Base-by-base conservation (phyloP, 257 asterid species). In the Knoxia roxburghii region DNA sequence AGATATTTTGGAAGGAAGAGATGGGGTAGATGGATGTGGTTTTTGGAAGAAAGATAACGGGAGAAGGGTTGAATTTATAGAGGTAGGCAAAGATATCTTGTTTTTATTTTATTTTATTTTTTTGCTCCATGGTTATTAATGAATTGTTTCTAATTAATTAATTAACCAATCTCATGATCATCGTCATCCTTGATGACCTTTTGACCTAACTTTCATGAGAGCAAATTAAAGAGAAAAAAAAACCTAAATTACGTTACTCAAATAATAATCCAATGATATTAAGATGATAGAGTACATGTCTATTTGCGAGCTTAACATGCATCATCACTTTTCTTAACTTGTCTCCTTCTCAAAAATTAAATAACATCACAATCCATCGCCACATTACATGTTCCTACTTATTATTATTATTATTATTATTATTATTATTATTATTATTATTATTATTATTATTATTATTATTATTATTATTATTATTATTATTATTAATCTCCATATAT, bases 1-100 rank as follows among this genome's bases (percentile, higher is more conserved):
- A 40, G 27, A 33, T 52, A 50, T 61, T 71, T 62, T 65, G 33
- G 64, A 51, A 50, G 69, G 41, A 37, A 24, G 33, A 10, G 23
- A 4, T 74, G 21, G 69, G 67, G 64, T 67, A 13, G 77, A 64
- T 68, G 15, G 77, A 61, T 69, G 59, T 48, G 59, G 53, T 68
- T 69, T 53, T 68, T 13, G 71, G 85, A 78, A 74, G 76, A 63
- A 79, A 79, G 71, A 79, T 74, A 81, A 79, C 77, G 80, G 79
- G 75, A 72, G 78, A 78, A 81, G 64, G 60, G 53, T 64, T 43
- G 73, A 81, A 91, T 91, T 85, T 91, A 91, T 91, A 91, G 94
- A 84, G 77, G 50, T 17, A 17, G 71, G 35, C 67, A 65, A 65
- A 61, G 52, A 71, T 72, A 52, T 54, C 52, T 30, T 66, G 60